Conservation (phyloP, 306 rosid species). For the Inga leiocalycina region DNA sequence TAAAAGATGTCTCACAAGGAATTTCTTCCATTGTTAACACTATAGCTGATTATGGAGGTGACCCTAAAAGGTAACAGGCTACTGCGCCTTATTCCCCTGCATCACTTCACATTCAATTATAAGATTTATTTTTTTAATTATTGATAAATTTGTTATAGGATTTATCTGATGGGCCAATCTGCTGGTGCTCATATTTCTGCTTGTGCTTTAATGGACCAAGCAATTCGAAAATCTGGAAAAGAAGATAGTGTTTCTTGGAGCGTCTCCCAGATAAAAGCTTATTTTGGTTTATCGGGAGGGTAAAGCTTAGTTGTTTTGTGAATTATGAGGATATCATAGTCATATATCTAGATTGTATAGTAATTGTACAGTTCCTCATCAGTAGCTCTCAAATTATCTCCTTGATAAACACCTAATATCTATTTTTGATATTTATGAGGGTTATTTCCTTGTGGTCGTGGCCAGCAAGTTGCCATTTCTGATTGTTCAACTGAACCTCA, state of each 20-base stretch:
- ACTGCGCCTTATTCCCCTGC: conserved; percentile 21
- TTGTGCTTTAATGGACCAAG: conserved; percentile 84
- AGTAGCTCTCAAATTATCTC: background rate
- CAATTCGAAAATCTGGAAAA: conserved; percentile 59
- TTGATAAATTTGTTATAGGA: conserved; percentile 49
- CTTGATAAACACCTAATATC: background rate
- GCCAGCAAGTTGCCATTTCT: background rate
- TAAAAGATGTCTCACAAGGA: conserved; percentile 75
- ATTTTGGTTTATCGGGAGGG: conserved; percentile 99
- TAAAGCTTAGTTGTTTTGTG: conserved; percentile 33
- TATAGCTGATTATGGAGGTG: conserved; percentile 84
- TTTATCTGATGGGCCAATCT: conserved; percentile 98
- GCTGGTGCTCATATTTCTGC: conserved; percentile 96
- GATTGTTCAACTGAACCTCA: background rate
- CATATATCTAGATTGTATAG: conserved; percentile 12
- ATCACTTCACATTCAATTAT: conserved; percentile 29
- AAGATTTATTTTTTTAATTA: conserved; percentile 21
- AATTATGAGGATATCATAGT: conserved; percentile 17
- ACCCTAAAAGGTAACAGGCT: conserved; percentile 72
- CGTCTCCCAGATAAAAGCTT: conserved; percentile 71
- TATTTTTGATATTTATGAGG: background rate
- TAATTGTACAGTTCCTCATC: conserved; percentile 1
- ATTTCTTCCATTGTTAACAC: conserved; percentile 73
- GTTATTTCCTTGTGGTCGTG: background rate
- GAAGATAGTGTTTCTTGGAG: conserved; percentile 63